Percentiles rank a stretch among this genome's conserved stretches.
Conservation (phyloP, 139 green algal species). For the Microglena sp. region DNA sequence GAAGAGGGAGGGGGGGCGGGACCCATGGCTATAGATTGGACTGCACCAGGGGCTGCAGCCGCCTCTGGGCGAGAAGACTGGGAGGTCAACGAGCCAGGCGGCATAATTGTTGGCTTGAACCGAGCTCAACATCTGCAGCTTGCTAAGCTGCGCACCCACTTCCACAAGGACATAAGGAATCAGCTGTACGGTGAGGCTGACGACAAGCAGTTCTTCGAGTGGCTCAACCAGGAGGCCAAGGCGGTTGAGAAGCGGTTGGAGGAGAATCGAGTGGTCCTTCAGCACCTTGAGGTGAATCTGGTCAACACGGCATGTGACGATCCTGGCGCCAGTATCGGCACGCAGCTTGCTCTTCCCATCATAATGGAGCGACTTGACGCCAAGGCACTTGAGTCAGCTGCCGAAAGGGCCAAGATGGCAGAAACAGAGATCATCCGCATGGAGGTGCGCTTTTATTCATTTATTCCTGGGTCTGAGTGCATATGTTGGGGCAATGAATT, state of each 20-base stretch:
- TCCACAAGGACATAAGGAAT: constrained; percentile 64
- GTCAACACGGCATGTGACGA: constrained; percentile 77
- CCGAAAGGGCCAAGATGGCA: constrained; percentile 46
- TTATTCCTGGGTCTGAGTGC: too few species aligned
- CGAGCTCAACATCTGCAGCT: constrained; percentile 29
- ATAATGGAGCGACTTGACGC: constrained; percentile 60
- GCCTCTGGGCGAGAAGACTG: too few species aligned
- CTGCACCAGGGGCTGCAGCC: too few species aligned
- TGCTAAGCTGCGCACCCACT: constrained; percentile 42
- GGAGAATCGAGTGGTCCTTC: constrained; percentile 56
- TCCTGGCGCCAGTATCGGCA: constrained; percentile 47
- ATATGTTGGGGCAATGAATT: too few species aligned
- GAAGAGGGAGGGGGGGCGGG: too few species aligned
- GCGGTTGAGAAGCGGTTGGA: constrained; percentile 51
- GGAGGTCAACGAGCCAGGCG: too few species aligned
- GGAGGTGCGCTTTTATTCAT: constrained; percentile 52
- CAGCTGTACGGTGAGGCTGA: constrained; percentile 75
- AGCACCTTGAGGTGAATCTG: constrained; percentile 67
- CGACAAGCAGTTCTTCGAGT: constrained; percentile 63
- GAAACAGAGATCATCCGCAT: constrained; percentile 66
- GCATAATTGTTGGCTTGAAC: too few species aligned
- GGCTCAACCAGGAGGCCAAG: constrained; percentile 25
- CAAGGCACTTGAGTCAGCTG: constrained; percentile 40
- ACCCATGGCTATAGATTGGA: too few species aligned
- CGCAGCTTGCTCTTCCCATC: constrained; percentile 59